Evolutionary conservation across 2,329 filamentous ascomycete genomes (phyloP), one percentile per base, ranked within the genome.

Genomic region (Annulohypoxylon truncatum): DNA sequence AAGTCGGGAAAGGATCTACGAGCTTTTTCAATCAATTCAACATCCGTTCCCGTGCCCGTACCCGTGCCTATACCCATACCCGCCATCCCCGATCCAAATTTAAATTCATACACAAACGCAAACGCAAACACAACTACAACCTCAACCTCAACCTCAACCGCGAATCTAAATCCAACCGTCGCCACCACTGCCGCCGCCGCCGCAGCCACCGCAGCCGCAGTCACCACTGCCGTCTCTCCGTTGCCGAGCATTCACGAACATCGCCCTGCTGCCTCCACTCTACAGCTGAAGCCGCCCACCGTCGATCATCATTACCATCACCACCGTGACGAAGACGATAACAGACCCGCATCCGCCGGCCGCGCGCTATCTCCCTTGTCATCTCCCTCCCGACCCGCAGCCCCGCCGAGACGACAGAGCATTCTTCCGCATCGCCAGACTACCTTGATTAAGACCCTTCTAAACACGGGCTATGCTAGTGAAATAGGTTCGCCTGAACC

Each of bases 381-480:
- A 33, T 69, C 72, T 22, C 65, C 71, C 54, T 56, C 70, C 53
- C 75, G 78, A 48, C 73, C 75, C 53, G 48, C 71, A 28, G 75
- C 68, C n/a, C 73, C 76, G 12, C 71, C 70, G 31, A 72, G 81
- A 65, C 79, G 78, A 57, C 83, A 84, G 72, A 84, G 82, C 67
- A 76, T 84, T 48, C 72, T 85, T 15, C 81, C 79, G 28, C 79
- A 75, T 71, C 80, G 77, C 67, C 84, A 83, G 71, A 80, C 79
- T 38, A 80, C 76, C 52, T 74, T 83, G 66, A 86, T 87, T 72
- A 84, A 81, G 67, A 84, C 84, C 9, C 80, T 89, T 50, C 81
- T 89, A 66, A 81, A 84, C 70, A 75, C 82, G 51, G 79, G 80
- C 26, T 74, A 81, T 55, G 68, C 76, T 69, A 74, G 77, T 70